Base-by-base conservation (phyloP, 2,329 filamentous ascomycete species). In the Apiospora koreana region DNA sequence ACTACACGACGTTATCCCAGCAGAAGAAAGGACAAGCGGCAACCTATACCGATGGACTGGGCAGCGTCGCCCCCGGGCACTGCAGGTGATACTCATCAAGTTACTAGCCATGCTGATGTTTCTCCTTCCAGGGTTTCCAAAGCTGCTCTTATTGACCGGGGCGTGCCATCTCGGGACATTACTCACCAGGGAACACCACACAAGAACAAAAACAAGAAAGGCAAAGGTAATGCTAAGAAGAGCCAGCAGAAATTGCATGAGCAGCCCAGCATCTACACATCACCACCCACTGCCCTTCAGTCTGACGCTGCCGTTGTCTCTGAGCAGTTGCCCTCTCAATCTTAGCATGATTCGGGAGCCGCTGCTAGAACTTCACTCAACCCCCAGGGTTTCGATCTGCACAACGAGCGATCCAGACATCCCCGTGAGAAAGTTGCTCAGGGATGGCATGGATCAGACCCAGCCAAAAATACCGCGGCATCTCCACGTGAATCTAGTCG, bases 1-100 rank as follows among this genome's bases (percentile, higher is more conserved):
- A 76, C 75, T 6, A 70, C 75, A 28, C 68, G 70, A 31, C 50
- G 71, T 10, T 70, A 71, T 21, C 74, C 70, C 3, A 68, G 66
- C 25, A 72, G 70, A 43, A 62, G 18, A 14, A 18, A 21, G 1
- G 72, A 69, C 43, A 73, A 69, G n/a, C 69, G 68, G 21, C 43
- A 62, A 35, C 31, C 68, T 0, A 68, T 74, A 12, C 72, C 72
- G 42, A 10, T 43, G 2, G 54, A 31, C 41, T 74, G 74, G 73
- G 28, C 31, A 62, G 28, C 18, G 18, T 9, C 54, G 38, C 31
- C 21, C 12, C n/a, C 31, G 5, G 31, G 21, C 18, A 38, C 16
- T 62, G 18, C 31, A 38, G 9, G 28, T 31, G 21, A 23, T 46
- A n/a, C 43, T 46, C 21, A 46, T 45, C 23, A 35, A 45, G 41